Evolutionary conservation across 2,329 filamentous ascomycete species (phyloP).

Genomic region (Fusarium protoensiforme): DNA sequence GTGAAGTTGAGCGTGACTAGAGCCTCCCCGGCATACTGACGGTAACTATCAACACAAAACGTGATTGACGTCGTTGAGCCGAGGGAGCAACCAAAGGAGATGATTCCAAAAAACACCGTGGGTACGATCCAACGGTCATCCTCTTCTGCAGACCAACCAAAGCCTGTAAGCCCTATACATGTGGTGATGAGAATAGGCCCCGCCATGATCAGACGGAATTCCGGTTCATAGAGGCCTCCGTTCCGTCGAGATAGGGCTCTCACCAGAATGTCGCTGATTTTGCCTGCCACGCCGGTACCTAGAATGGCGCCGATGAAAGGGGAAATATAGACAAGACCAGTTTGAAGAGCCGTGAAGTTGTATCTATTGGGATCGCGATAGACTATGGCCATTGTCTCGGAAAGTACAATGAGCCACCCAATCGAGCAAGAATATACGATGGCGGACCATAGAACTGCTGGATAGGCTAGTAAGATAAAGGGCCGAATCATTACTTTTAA

Average conservation of each 20-base stretch:
- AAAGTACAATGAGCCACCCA: constrained; percentile 94
- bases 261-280: constrained; percentile 85
- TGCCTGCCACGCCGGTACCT: constrained; percentile 88
- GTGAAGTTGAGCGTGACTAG: constrained; percentile 92
- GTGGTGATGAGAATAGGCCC: constrained; percentile 82
- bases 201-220: constrained; percentile 90
- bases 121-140: constrained; percentile 87
- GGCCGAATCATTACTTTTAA: constrained; percentile 79
- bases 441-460: constrained; percentile 87
- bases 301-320: constrained; percentile 89
- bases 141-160: constrained; percentile 86
- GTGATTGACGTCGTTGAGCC: constrained; percentile 93
- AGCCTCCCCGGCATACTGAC: constrained; percentile 92
- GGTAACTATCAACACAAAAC: constrained; percentile 91
- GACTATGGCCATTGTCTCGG: constrained; percentile 83
- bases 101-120: constrained; percentile 88
- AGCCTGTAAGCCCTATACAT: constrained; percentile 88
- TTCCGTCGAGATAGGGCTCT: constrained; percentile 83
- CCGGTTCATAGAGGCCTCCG: constrained; percentile 91
- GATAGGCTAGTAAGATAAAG: constrained; percentile 87
- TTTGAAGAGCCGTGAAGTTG: constrained; percentile 82
- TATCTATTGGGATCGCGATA: constrained; percentile 77
- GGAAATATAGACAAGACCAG: constrained; percentile 87
- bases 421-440: constrained; percentile 87
- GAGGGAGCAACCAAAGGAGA: constrained; percentile 91